These are phyloP conservation scores for Globisporangium parvum DNA, from an alignment of 352 stramenopile genomes.

Conservation along the genomic window DNA sequence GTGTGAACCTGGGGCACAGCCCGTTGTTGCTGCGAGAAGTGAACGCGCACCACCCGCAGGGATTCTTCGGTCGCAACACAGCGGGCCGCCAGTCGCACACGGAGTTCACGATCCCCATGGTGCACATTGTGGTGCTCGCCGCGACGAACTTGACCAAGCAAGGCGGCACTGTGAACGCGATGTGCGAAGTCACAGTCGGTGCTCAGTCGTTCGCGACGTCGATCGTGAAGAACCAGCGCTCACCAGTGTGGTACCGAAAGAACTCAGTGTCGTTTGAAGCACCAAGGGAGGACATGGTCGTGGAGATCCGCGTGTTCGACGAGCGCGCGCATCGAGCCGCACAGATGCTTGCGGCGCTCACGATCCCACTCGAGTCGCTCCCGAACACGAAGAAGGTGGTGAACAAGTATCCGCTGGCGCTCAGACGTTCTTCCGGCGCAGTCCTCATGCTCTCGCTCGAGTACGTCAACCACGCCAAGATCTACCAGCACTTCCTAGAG, in stretches of 20 bases:
- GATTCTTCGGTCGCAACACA: conserved; percentile 55
- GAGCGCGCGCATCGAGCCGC: conserved; percentile 74
- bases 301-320: conserved; percentile 81
- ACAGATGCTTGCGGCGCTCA: conserved; percentile 64
- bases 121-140: conserved; percentile 72
- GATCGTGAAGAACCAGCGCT: conserved; percentile 74
- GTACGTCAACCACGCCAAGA: conserved; percentile 83
- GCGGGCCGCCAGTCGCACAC: conserved; percentile 70
- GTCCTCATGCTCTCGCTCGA: conserved; percentile 74
- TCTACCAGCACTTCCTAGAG: not conserved
- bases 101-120: conserved; percentile 64
- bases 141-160: conserved; percentile 75
- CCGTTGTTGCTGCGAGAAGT: conserved; percentile 38
- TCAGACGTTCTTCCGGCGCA: conserved; percentile 64
- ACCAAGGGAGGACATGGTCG: conserved; percentile 67
- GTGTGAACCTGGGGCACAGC: conserved; percentile 59
- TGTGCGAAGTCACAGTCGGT: conserved; percentile 79
- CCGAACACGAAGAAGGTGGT: conserved; percentile 81
- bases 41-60: conserved; percentile 51
- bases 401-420: conserved; percentile 74
- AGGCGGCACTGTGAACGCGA: conserved; percentile 64
- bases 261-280: conserved; percentile 81
- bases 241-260: conserved; percentile 81
- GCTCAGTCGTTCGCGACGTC: conserved; percentile 81
- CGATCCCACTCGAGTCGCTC: conserved; percentile 74